These are phyloP conservation scores for Ettlia oleoabundans DNA, from an alignment of 139 green algal genomes.

Conservation along the genomic window DNA sequence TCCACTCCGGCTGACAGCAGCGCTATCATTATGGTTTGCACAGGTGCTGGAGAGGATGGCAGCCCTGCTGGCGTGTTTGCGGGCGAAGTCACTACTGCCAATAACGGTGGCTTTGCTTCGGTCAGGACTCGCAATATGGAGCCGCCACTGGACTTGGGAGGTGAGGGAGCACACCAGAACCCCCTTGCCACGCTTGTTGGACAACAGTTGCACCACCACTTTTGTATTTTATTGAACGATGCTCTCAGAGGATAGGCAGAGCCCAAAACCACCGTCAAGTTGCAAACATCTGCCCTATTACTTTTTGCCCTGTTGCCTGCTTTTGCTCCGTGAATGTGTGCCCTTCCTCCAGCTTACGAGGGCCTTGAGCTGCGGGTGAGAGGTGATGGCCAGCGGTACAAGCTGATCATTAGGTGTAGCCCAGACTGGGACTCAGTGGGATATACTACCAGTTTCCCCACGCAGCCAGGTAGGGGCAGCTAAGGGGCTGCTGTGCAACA, in stretches of 20 bases:
- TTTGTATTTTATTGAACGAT: no score
- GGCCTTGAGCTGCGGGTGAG: constrained; percentile 78
- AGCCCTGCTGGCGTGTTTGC: constrained; percentile 64
- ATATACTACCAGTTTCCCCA: constrained; percentile 87
- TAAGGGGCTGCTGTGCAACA: no score
- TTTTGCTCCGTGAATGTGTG: not conserved
- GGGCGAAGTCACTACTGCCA: constrained; percentile 80
- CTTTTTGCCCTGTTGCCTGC: not conserved
- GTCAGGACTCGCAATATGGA: constrained; percentile 85
- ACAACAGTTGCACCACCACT: not conserved
- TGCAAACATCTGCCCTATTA: no score
- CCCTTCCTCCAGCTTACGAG: constrained; percentile 52
- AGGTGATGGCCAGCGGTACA: constrained; percentile 86
- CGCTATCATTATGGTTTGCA: not conserved
- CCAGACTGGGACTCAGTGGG: constrained; percentile 85
- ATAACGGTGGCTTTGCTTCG: constrained; percentile 92
- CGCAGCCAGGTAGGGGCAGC: no score
- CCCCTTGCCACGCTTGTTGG: not conserved
- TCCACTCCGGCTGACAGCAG: no score
- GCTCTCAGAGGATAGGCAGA: no score
- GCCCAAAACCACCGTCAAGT: no score
- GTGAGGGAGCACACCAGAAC: not conserved
- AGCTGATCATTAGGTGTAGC: constrained; percentile 84
- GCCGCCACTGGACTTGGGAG: constrained; percentile 75
- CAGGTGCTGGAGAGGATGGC: constrained; percentile 69